phyloP scores from a whole-genome alignment of 1,139 yeast species.

The Kodamaea ohmeri region DNA sequence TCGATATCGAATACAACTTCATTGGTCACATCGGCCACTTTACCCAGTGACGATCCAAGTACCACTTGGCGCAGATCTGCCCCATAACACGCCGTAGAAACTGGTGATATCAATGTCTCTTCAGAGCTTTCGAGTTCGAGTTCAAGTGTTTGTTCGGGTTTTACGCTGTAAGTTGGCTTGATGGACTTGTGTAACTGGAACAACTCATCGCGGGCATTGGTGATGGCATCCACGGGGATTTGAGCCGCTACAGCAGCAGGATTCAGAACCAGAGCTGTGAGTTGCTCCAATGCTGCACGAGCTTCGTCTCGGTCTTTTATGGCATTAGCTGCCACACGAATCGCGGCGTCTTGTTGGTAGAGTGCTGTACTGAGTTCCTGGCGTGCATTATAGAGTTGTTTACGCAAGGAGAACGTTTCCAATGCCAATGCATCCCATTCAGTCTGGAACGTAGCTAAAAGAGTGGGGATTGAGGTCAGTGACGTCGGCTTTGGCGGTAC shows the following conservation, averaged over 20 bases:
- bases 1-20: slow-evolving; percentile 7
- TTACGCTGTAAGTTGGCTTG: slow-evolving; percentile 34
- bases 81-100: slow-evolving; percentile 17
- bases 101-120: slow-evolving; percentile 2
- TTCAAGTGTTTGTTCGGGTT: slow-evolving; percentile 16
- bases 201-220: slow-evolving; percentile 35
- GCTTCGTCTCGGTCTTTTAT: slow-evolving; percentile 76
- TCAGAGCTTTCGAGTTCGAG: slow-evolving; percentile 14
- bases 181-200: slow-evolving; percentile 43
- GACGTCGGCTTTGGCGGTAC: slow-evolving; percentile 51
- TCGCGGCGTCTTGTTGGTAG: slow-evolving; percentile 88
- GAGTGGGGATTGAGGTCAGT: slow-evolving; percentile 71
- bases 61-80: slow-evolving; percentile 16
- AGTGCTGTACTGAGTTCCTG: slow-evolving; percentile 75
- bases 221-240: slow-evolving; percentile 26
- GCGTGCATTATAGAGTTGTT: slow-evolving; percentile 63
- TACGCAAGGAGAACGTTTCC: slow-evolving; percentile 74
- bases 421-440: slow-evolving; percentile 90
- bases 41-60: slow-evolving; percentile 25
- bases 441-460: slow-evolving; percentile 71
- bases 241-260: slow-evolving; percentile 8
- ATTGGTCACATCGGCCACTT: slow-evolving; percentile 16
- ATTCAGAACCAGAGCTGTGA: slow-evolving; percentile 32
- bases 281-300: slow-evolving; percentile 51
- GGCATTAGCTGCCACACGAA: slow-evolving; percentile 75